Conservation (phyloP, 805 yeast species). For the Candida cerambycidarum region DNA sequence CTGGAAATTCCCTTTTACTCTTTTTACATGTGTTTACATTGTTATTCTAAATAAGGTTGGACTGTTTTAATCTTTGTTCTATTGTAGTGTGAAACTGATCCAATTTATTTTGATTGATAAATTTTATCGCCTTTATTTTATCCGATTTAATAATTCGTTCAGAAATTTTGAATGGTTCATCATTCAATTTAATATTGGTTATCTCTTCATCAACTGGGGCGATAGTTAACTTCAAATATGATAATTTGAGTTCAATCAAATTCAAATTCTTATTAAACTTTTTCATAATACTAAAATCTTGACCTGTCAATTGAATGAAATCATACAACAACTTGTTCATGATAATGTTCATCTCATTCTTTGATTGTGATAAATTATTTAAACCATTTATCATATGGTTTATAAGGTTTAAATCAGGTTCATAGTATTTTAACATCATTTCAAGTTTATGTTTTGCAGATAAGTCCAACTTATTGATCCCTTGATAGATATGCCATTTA, state of each 20-base stretch:
- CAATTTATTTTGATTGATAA: constrained; percentile 9
- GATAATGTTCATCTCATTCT: not conserved
- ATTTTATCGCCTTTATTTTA: constrained; percentile 5
- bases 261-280: constrained; percentile 4
- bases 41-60: not conserved
- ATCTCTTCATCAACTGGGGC: not conserved
- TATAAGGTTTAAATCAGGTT: constrained; percentile 8
- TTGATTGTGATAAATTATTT: constrained; percentile 2
- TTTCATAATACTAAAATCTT: constrained; percentile 5
- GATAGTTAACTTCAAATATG: not conserved
- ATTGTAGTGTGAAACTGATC: constrained; percentile 5
- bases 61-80: constrained; percentile 3
- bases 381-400: constrained; percentile 5
- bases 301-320: constrained; percentile 4
- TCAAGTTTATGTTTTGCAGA: constrained; percentile 3
- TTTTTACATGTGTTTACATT: not conserved
- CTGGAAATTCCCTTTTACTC: too few species aligned
- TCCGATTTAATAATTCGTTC: not conserved
- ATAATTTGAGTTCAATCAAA: constrained; percentile 5
- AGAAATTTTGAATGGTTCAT: constrained; percentile 6
- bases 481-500: constrained; percentile 10
- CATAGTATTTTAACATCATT: constrained; percentile 9
- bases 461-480: constrained; percentile 2
- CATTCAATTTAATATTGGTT: not conserved
- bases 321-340: constrained; percentile 7